Evolutionary conservation across 306 rosid genomes (phyloP), one percentile per base, ranked within the genome.

Genomic region (Trifolium pratense): DNA sequence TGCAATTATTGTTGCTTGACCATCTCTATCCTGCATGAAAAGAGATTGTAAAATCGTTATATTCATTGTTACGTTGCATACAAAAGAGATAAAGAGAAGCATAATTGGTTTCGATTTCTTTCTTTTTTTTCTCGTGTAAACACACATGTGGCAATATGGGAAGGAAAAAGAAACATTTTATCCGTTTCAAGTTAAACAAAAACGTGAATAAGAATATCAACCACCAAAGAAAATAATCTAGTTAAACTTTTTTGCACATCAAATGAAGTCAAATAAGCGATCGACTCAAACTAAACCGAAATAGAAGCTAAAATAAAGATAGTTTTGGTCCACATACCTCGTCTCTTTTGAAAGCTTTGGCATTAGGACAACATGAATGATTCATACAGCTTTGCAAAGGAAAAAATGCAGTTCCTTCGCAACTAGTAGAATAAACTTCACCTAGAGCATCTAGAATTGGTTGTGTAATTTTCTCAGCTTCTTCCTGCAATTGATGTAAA

Each of bases 341-440:
- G 12, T 89, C 99, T 78, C 99, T 86, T 86, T 94, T 94, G 86
- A 91, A 94, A 39, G 99, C 99, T 73, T 86, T 89, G 21, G 96
- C 97, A 75, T 87, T 94, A 16, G 99, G 99, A 80, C 80, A 73
- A 83, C 99, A 94, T 42, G 97, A 94, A 85, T 94, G 97, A 81
- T 94, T 94, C 88, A 91, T 78, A 80, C 99, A 89, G 82, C 99
- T 91, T 70, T 94, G 99, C 79, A 94, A 66, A 65, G 99, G 95
- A 75, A 81, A 91, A 80, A 94, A 91, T 0, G 97, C 97, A 29
- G 95, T 88, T 58, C 99, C 99, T 75, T 94, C 87, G 85, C 97
- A 89, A 84, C 91, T 88, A 83, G 82, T 81, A 68, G 91, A 86
- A 73, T 94, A 94, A 78, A 84, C 92, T 58, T 94, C 96, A 68